Base-by-base conservation (phyloP, 1,284 basidiomycete species). In the Cutaneotrichosporon sp. region DNA sequence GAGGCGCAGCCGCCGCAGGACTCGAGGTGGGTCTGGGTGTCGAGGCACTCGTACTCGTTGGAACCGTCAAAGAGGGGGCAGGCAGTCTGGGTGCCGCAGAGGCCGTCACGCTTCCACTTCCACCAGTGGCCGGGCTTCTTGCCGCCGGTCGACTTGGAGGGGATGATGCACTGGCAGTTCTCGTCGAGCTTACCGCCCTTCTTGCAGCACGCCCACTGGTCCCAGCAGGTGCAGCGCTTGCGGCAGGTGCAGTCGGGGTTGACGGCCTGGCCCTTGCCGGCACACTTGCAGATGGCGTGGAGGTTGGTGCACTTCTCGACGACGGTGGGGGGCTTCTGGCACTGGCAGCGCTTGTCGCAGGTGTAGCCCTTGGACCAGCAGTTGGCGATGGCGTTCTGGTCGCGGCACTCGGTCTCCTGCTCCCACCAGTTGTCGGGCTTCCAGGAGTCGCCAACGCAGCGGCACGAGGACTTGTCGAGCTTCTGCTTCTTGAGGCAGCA, bases 1-100 rank as follows among this genome's bases (percentile, higher is more conserved):
- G 83, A 82, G 5, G 83, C 77, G 72, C 88, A 90, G 42, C 89
- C 89, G 70, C 88, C 88, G 75, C 89, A 90, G 14, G 67, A 69
- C 58, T 69, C 67, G 34, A 69, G 47, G 61, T 64, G 58, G 43
- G 51, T 25, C 42, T 49, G 24, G 43, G 58, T 53, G 58, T 69
- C 62, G 52, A 69, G 50, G 58, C 67, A 69, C 61, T 69, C 67
- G 56, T 59, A 64, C 57, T 43, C 33, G 38, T 45, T 60, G 52
- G 59, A 27, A 18, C 54, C 42, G 27, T 31, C 53, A 38, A 54
- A 57, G 52, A 64, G 34, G 31, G 54, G 50, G 58, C 65, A 67
- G 4, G 63, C 60, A n/a, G 53, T 51, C 63, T 59, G 43, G 16
- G 45, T 29, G 10, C 55, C 50, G 58, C 58, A 64, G 16, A 57